phyloP scores from a whole-genome alignment of 2,329 filamentous ascomycete species.

The Trichoderma harzianum region DNA sequence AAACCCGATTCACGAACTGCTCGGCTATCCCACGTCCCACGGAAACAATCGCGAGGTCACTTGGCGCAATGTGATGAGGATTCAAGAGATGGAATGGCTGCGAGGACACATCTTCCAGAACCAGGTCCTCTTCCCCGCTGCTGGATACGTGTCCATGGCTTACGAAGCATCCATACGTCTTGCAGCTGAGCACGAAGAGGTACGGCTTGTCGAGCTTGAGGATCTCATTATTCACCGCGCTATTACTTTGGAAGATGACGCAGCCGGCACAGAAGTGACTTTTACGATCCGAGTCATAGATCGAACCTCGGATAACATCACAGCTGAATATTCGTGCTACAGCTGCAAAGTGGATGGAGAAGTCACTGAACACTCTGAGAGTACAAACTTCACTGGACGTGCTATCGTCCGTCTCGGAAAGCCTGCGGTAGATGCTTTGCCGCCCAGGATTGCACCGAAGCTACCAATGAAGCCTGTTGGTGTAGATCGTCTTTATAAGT shows the following conservation, averaged over 20 bases:
- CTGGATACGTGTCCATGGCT: neutral
- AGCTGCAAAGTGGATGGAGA: neutral
- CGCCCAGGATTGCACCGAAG: neutral
- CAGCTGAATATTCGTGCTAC: neutral
- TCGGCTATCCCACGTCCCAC: neutral
- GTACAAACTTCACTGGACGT: neutral
- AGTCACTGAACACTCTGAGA: neutral
- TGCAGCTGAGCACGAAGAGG: neutral
- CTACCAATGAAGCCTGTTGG: neutral
- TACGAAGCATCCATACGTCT: neutral
- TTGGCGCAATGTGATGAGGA: neutral
- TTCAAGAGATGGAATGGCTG: neutral
- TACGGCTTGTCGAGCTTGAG: neutral
- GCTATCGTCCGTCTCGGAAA: neutral
- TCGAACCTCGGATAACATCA: neutral
- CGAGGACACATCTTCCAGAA: neutral
- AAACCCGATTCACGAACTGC: neutral
- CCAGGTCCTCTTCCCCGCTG: neutral
- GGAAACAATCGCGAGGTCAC: neutral
- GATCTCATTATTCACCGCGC: neutral
- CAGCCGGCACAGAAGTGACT: neutral
- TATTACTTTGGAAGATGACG: neutral
- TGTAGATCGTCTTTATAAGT: neutral
- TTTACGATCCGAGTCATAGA: neutral
- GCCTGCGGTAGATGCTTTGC: neutral